phyloP scores from a whole-genome alignment of 176 grass and related monocot genomes.

The Cymbopogon citratus region DNA sequence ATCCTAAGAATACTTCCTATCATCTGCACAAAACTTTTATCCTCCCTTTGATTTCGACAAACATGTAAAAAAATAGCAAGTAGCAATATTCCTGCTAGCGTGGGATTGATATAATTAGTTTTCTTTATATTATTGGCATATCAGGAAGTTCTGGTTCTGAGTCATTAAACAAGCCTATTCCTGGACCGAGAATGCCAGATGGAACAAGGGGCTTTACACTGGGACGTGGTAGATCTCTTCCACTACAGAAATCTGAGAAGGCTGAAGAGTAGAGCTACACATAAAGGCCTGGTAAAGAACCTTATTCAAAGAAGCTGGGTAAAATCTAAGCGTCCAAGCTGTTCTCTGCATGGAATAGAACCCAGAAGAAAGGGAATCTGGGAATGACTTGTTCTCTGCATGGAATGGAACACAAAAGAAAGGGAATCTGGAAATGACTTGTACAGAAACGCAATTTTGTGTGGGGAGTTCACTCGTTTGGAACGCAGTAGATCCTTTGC shows the following conservation, averaged over 20 bases:
- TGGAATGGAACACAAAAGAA: not conserved
- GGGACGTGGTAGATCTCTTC: slow-evolving; percentile 62
- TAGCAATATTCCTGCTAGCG: not conserved
- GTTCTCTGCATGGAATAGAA: not conserved
- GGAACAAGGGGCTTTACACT: slow-evolving; percentile 75
- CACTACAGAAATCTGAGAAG: slow-evolving; percentile 10
- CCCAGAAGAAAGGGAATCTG: not conserved
- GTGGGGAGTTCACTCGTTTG: not conserved
- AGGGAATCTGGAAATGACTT: not conserved
- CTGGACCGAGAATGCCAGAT: slow-evolving; percentile 85
- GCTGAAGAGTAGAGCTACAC: slow-evolving; percentile 27
- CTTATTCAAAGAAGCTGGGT: not conserved
- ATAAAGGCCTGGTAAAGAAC: not conserved
- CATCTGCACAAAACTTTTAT: not conserved
- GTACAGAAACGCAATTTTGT: not conserved
- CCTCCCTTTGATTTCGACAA: not conserved
- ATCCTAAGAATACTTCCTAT: not conserved
- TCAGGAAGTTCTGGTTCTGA: slow-evolving; percentile 30
- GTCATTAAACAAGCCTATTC: slow-evolving; percentile 52
- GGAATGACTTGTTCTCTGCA: not conserved
- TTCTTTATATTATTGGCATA: not conserved
- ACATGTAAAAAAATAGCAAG: not conserved
- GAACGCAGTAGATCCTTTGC: not conserved
- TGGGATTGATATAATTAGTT: not conserved
- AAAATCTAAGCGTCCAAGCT: not conserved